phyloP scores from a whole-genome alignment of 306 rosid genomes.

The Vicia sativa region DNA sequence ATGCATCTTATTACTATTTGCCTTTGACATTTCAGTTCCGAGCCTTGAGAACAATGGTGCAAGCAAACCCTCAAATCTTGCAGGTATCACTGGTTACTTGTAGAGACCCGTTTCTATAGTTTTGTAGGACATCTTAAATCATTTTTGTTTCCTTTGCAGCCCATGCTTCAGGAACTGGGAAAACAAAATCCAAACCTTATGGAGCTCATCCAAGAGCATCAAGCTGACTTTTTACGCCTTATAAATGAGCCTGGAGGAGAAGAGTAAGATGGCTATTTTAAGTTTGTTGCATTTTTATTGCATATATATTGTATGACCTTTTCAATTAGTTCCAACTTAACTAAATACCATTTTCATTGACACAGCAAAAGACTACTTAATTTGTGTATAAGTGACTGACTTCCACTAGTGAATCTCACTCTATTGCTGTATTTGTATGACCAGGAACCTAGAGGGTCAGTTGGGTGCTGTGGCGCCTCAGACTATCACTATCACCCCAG shows the following conservation, averaged over 20 bases:
- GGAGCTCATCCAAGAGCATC: constrained; percentile 75
- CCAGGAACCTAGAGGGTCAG: constrained; percentile 58
- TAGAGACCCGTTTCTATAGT: constrained; percentile 5
- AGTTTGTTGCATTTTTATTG: constrained; percentile 10
- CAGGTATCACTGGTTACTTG: constrained; percentile 58
- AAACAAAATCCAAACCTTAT: constrained; percentile 79
- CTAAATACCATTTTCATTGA: background rate
- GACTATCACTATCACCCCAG: constrained; percentile 71
- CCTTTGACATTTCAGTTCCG: constrained; percentile 56
- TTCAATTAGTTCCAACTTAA: background rate
- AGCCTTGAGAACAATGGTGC: constrained; percentile 78
- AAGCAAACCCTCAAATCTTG: constrained; percentile 77
- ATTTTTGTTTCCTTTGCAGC: constrained; percentile 50
- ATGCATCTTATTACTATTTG: background rate
- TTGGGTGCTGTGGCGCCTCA: constrained; percentile 60
- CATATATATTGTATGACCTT: background rate
- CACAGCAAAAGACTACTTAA: background rate
- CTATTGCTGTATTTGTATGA: constrained; percentile 29
- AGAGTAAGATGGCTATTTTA: constrained; percentile 56
- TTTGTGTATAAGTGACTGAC: constrained; percentile 13
- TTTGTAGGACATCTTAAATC: constrained; percentile 9
- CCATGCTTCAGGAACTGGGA: constrained; percentile 89
- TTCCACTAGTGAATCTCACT: constrained; percentile 13
- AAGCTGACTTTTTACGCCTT: constrained; percentile 70
- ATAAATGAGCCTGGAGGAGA: constrained; percentile 85